phyloP scores from a whole-genome alignment of 768 basidiomycete genomes.

The Pilatotrama ljubarskyi region DNA sequence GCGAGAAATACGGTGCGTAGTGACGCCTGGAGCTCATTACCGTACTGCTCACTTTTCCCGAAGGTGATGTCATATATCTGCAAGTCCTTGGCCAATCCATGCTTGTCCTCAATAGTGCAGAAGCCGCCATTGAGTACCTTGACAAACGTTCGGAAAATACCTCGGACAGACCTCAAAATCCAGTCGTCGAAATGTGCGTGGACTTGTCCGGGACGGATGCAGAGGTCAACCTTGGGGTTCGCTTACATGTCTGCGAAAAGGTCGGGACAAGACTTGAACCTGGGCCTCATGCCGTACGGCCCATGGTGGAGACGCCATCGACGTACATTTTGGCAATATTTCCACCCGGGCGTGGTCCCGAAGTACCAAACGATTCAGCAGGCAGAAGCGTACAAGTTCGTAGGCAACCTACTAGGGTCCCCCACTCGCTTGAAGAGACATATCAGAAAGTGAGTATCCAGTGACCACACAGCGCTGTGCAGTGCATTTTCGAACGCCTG shows the following conservation, averaged over 20 bases:
- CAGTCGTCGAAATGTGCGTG: background rate
- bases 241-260: background rate
- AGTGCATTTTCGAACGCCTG: background rate
- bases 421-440: background rate
- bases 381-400: background rate
- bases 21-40: background rate
- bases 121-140: constrained; percentile 29
- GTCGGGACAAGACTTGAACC: constrained; percentile 11
- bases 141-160: constrained; percentile 30
- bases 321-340: constrained; percentile 20
- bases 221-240: background rate
- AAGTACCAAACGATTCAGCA: background rate
- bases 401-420: background rate
- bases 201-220: too few species aligned
- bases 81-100: constrained; percentile 4
- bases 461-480: too few species aligned
- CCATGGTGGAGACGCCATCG: constrained; percentile 22
- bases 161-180: constrained; percentile 24
- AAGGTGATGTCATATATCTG: constrained; percentile 11
- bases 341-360: background rate
- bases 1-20: background rate
- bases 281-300: constrained; percentile 22
- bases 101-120: constrained; percentile 26
- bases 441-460: background rate
- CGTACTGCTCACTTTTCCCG: too few species aligned